These are phyloP conservation scores for Inga laurina DNA, from an alignment of 306 rosid genomes.

Conservation along the genomic window DNA sequence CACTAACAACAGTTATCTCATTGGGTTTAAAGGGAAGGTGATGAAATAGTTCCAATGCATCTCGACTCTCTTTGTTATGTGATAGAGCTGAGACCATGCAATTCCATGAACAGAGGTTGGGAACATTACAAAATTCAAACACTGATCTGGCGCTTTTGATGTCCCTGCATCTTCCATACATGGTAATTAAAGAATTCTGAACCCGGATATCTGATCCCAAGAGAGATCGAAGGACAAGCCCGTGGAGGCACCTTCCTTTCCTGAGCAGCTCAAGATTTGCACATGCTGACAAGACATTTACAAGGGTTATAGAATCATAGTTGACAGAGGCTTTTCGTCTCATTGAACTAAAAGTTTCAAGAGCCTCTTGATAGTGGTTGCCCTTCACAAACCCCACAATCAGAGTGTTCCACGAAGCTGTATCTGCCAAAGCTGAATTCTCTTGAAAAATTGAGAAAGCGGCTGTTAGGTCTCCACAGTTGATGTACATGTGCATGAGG, in stretches of 20 bases:
- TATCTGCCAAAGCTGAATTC: slow-evolving; percentile 37
- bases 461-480: slow-evolving; percentile 44
- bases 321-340: slow-evolving; percentile 36
- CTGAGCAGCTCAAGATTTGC: slow-evolving; percentile 48
- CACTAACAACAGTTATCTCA: slow-evolving; percentile 51
- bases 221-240: slow-evolving; percentile 44
- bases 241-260: slow-evolving; percentile 51
- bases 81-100: slow-evolving; percentile 60
- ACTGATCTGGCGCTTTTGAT: slow-evolving; percentile 49
- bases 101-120: slow-evolving; percentile 64
- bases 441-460: slow-evolving; percentile 53
- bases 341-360: slow-evolving; percentile 46
- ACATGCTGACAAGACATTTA: slow-evolving; percentile 52
- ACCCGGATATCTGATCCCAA: slow-evolving; percentile 49
- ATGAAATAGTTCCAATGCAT: slow-evolving; percentile 47
- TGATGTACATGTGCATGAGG: slow-evolving; percentile 58
- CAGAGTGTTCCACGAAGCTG: slow-evolving; percentile 56
- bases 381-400: slow-evolving; percentile 49
- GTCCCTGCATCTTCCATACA: slow-evolving; percentile 65
- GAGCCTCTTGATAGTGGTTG: slow-evolving; percentile 42
- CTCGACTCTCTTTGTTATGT: slow-evolving; percentile 50
- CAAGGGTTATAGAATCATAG: slow-evolving; percentile 56
- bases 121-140: slow-evolving; percentile 36
- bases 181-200: slow-evolving; percentile 56
- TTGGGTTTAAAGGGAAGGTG: slow-evolving; percentile 44